Evolutionary conservation across 2,329 filamentous ascomycete species (phyloP).

Genomic region (Byssoonygena ceratinophila): DNA sequence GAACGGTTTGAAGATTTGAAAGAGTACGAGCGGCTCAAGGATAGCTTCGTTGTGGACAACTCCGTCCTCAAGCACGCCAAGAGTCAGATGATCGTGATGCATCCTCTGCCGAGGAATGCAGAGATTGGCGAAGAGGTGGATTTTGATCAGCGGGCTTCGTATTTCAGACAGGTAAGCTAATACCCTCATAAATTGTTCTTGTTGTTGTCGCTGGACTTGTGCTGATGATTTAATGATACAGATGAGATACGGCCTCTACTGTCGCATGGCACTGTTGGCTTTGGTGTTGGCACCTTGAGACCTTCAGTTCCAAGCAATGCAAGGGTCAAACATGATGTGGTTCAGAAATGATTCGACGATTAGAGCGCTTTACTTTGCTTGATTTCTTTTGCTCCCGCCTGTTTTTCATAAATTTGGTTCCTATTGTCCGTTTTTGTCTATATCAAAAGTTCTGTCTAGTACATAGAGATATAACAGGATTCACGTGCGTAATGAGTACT

Average conservation of each 20-base stretch:
- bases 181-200: not conserved
- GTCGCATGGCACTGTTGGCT: constrained; percentile 91
- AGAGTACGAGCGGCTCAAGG: constrained; percentile 79
- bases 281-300: constrained; percentile 62
- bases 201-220: not conserved
- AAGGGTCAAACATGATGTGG: not conserved
- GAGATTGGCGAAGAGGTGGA: constrained; percentile 95
- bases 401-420: not conserved
- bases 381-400: not conserved
- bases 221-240: constrained; percentile 31
- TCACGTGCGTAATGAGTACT: constrained; percentile 10
- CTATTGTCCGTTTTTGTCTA: too few relatives aligned
- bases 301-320: constrained; percentile 1
- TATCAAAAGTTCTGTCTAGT: constrained; percentile 13
- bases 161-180: constrained; percentile 90
- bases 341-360: constrained; percentile 4
- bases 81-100: constrained; percentile 85
- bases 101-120: constrained; percentile 84
- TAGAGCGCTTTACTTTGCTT: constrained; percentile 3
- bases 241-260: constrained; percentile 98
- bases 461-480: constrained; percentile 12
- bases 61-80: constrained; percentile 83
- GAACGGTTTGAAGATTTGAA: constrained; percentile 77
- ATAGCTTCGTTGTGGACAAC: constrained; percentile 82
- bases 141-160: constrained; percentile 90